Evolutionary conservation across 495 filamentous ascomycete genomes (phyloP), one percentile per base, ranked within the genome.

Genomic region (Lasiosphaeria hispida): DNA sequence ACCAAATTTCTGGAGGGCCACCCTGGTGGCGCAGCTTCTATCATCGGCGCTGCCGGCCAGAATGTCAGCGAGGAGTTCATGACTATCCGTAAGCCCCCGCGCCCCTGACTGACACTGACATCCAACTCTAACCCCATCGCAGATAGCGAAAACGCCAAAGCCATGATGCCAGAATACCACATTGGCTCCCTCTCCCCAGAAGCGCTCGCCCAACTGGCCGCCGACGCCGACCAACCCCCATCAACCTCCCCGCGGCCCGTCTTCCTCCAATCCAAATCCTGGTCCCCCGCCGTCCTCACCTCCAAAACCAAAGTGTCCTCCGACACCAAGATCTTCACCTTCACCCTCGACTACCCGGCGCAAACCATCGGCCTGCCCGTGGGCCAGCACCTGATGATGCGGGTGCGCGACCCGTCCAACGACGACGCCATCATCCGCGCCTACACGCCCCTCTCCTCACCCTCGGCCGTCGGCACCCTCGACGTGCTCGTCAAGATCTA

Each of bases 21-120:
- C 74, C 93, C 93, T 2, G 93, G 93, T 44, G 93, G 93, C 52
- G 91, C 90, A 4, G 83, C 88, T 55, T 95, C 90, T 69, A 97
- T 97, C 67, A 83, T 86, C 55, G 85, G 87, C 43, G 90, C 87
- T 2, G 93, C 92, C 15, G 92, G 89, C 2, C 76, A 89, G 57
- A 92, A 97, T 75, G 85, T 80, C n/a, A 89, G 88, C 0, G 93
- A 97, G 62, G 93, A 97, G 63, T 97, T 97, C 68, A 83, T 96
- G 72, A 90, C 88, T 18, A 97, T 97, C 60, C 93, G 91, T 91
- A 83, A 81, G 89, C 79, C 1, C 38, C 23, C 42, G 38, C 44
- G 14, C 48, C 39, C 37, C 17, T 42, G 7, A 8, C 40, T 53
- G 40, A 23, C 43, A 42, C 2, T 38, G 10, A 14, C 19, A 37